Evolutionary conservation across 2,329 filamentous ascomycete genomes (phyloP).

Genomic region (Colletotrichum tofieldiae): DNA sequence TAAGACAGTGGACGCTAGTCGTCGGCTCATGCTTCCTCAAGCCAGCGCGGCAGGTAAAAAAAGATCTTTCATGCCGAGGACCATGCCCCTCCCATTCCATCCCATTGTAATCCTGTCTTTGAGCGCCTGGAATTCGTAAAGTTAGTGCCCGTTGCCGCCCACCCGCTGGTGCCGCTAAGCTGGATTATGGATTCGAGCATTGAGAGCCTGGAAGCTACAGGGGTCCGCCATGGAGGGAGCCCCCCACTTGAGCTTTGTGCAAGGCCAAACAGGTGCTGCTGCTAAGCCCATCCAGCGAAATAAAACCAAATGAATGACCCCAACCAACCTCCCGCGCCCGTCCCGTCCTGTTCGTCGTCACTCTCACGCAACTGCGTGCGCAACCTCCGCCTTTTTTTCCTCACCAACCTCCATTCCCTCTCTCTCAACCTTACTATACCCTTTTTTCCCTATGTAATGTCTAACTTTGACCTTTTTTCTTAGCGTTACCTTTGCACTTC

Average conservation of each 20-base stretch:
- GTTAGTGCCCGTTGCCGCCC: conserved; percentile 42
- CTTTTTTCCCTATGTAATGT: conserved; percentile 38
- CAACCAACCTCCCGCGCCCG: conserved; percentile 35
- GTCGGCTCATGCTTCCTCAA: conserved; percentile 12
- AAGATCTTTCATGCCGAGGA: conserved; percentile 20
- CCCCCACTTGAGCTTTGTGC: conserved; percentile 37
- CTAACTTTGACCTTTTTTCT: conserved; percentile 18
- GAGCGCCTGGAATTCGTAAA: conserved; percentile 18
- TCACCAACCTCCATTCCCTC: conserved; percentile 32
- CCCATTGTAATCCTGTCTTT: conserved; percentile 25
- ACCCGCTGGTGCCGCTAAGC: conserved; percentile 37
- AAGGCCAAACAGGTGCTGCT: conserved; percentile 4
- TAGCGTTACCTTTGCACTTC: conserved; percentile 13
- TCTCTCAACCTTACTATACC: conserved; percentile 10
- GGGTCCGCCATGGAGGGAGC: conserved; percentile 21
- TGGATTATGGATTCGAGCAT: conserved; percentile 6
- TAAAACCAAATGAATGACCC: conserved; percentile 36
- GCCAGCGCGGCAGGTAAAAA: conserved; percentile 24
- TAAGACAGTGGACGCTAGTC: conserved; percentile 36
- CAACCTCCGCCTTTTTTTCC: conserved; percentile 26
- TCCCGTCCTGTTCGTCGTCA: conserved; percentile 31
- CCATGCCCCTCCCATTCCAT: conserved; percentile 1
- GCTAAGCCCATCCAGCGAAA: conserved; percentile 11
- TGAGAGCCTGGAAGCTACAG: conserved; percentile 20
- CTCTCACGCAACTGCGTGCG: conserved; percentile 27